These are phyloP conservation scores for Globisporangium carolinianum DNA, from an alignment of 352 stramenopile genomes.

Conservation along the genomic window DNA sequence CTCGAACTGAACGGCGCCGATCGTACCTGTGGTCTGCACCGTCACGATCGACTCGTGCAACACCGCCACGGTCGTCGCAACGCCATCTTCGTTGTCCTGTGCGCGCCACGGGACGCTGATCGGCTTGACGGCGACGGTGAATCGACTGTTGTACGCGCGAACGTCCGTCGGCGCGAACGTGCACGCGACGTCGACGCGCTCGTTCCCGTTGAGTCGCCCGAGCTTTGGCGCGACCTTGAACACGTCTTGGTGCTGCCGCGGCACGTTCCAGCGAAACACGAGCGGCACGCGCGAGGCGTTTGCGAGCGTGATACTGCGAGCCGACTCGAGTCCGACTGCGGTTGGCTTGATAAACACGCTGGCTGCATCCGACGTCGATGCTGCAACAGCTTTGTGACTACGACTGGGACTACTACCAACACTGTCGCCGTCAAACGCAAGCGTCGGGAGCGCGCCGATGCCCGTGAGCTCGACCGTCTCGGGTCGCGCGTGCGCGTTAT, in stretches of 20 bases:
- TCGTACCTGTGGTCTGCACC: constrained; percentile 65
- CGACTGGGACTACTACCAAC: constrained; percentile 2
- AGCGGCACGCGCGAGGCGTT: constrained; percentile 85
- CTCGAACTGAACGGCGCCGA: constrained; percentile 74
- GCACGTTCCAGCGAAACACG: constrained; percentile 76
- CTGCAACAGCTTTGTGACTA: constrained; percentile 3
- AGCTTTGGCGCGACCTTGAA: constrained; percentile 67
- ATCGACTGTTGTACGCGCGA: constrained; percentile 66
- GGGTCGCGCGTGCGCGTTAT: constrained; percentile 44
- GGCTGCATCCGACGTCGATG: constrained; percentile 14
- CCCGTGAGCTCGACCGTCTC: constrained; percentile 53
- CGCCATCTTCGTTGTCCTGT: constrained; percentile 5
- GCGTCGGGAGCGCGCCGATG: constrained; percentile 41
- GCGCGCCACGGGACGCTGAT: constrained; percentile 50
- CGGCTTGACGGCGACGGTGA: constrained; percentile 56
- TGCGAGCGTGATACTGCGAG: constrained; percentile 40
- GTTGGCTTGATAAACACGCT: constrained; percentile 84
- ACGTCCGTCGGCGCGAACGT: constrained; percentile 76
- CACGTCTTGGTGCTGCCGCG: constrained; percentile 40
- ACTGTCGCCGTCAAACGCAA: constrained; percentile 33
- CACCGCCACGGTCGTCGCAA: constrained; percentile 19
- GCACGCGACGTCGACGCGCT: constrained; percentile 50
- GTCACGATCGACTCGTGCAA: constrained; percentile 59
- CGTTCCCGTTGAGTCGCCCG: constrained; percentile 78
- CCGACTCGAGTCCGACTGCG: constrained; percentile 60